Conservation (phyloP, 768 basidiomycete species). For the Termitomyces sp. region DNA sequence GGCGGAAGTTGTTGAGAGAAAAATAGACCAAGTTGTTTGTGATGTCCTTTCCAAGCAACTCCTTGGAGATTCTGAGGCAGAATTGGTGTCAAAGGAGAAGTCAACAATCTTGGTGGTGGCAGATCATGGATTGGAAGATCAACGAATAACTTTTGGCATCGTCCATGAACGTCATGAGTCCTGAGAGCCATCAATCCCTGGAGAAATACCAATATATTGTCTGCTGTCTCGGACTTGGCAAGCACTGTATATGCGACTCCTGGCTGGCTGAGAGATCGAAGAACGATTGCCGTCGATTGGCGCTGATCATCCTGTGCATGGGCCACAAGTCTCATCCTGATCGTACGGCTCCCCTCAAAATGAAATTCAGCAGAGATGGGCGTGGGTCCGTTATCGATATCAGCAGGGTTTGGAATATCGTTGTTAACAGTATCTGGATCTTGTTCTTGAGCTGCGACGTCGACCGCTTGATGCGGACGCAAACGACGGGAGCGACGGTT, state of each 20-base stretch:
- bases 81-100: background rate
- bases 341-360: background rate
- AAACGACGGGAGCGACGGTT: background rate
- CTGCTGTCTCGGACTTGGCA: background rate
- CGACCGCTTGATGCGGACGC: background rate
- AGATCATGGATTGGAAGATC: background rate
- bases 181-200: background rate
- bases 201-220: background rate
- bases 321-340: background rate
- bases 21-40: background rate
- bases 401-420: background rate
- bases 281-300: background rate
- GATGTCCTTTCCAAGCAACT: background rate
- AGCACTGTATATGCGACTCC: background rate
- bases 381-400: background rate
- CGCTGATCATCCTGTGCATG: background rate
- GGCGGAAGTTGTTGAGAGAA: background rate
- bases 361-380: background rate
- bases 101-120: background rate
- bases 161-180: background rate
- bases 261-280: background rate
- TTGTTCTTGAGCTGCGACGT: background rate
- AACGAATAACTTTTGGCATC: background rate
- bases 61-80: background rate
- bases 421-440: background rate